Percentiles rank a stretch among this genome's conserved stretches.
Evolutionary conservation across 1,284 basidiomycete species (phyloP).

Genomic region (Leccinum angustisporum): DNA sequence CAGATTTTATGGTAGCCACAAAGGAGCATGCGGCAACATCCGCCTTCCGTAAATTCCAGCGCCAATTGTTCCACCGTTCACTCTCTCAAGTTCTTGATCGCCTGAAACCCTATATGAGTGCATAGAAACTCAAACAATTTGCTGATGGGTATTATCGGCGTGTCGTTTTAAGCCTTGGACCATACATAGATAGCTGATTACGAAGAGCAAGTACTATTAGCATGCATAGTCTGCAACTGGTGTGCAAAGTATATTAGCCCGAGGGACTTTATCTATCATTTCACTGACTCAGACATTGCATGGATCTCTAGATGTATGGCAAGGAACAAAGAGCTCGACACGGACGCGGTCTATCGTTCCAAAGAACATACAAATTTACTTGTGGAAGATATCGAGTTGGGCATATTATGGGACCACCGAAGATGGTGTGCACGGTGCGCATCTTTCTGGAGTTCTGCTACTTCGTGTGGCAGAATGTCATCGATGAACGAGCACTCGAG

Average conservation of each 20-base stretch:
- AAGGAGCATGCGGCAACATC: not conserved
- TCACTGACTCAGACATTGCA: not conserved
- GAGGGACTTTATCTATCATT: not conserved
- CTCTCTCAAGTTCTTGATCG: not conserved
- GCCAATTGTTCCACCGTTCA: not conserved
- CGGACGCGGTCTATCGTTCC: not conserved
- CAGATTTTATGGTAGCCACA: not conserved
- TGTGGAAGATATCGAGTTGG: not conserved
- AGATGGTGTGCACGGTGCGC: not conserved
- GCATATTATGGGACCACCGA: not conserved
- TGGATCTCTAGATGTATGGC: not conserved
- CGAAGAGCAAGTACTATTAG: not conserved
- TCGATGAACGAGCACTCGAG: not conserved
- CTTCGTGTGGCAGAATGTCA: not conserved
- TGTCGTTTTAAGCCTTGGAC: not conserved
- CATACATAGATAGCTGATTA: conserved; percentile 4
- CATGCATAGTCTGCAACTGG: not conserved
- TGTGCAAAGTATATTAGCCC: not conserved
- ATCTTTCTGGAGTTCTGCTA: not conserved
- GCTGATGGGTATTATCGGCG: not conserved
- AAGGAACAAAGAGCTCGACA: not conserved
- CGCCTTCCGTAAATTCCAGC: not conserved
- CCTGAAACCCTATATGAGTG: not conserved
- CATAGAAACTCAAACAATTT: not conserved
- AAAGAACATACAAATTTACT: not conserved